Evolutionary conservation across 805 yeast genomes (phyloP), one percentile per base, ranked within the genome.

Genomic region (Yamadazyma takamatsuzukensis): DNA sequence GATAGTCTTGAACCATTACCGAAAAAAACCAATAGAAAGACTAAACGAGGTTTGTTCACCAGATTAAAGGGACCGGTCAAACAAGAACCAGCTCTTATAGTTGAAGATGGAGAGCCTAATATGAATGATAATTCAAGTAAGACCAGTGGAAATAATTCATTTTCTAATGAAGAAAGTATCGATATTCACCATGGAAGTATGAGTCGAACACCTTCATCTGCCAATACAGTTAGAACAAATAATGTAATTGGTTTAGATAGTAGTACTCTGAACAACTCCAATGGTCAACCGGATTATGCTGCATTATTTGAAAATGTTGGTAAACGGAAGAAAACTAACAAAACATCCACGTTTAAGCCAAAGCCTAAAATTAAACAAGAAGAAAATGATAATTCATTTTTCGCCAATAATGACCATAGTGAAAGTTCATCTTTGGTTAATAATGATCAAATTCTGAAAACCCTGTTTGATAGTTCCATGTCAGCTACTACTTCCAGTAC

Each of bases 241-340:
- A 43, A 27, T 23, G 25, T 6, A 18, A 23, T 21, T 24, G 18
- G 13, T 7, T 37, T 49, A n/a, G 53, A 53, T 10, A 18, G 43
- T 1, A 37, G 43, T 2, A 30, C 39, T 2, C 48, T 43, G 45
- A 43, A 47, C 27, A 29, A 34, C 14, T 51, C 55, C 5, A 26
- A 39, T 19, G 21, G 10, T 18, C 64, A 57, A 33, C 71, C 71
- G 2, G 65, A 66, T 42, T 66, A 66, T 42, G 70, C 63, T 3
- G 69, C 71, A 4, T 51, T 66, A 18, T 66, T 66, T 44, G 61
- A 65, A 35, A 61, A 61, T 27, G 69, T 66, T 4, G 70, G 70
- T 1, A 66, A 65, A 34, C 40, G 71, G 21, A 56, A 60, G 39
- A 54, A 56, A 14, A 34, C 31, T 6, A 30, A 43, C 41, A 33